Percentiles rank a stretch among this genome's conserved stretches.
Evolutionary conservation across 2,329 filamentous ascomycete genomes (phyloP).

Genomic region (Paecilomyces variotii): DNA sequence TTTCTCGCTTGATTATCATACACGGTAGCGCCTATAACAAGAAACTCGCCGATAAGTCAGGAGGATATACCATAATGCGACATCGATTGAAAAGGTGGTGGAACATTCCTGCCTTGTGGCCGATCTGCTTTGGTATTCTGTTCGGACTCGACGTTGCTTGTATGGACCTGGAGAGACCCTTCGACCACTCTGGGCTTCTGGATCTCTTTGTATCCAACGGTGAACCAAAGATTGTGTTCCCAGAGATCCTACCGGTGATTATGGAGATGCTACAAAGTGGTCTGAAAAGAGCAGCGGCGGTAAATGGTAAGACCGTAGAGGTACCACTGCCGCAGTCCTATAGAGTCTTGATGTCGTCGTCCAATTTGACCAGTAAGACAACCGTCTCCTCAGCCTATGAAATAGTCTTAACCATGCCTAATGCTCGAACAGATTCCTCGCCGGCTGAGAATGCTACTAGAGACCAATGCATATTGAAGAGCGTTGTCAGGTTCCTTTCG

Average conservation of each 20-base stretch:
- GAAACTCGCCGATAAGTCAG: slow-evolving; percentile 79
- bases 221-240: slow-evolving; percentile 59
- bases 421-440: slow-evolving; percentile 11
- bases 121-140: slow-evolving; percentile 76
- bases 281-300: slow-evolving; percentile 55
- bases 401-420: slow-evolving; percentile 11
- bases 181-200: slow-evolving; percentile 66
- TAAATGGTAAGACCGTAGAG: slow-evolving; percentile 54
- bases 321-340: slow-evolving; percentile 20
- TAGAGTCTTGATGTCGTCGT: slow-evolving; percentile 11
- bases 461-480: slow-evolving; percentile 61
- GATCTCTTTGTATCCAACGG: slow-evolving; percentile 58
- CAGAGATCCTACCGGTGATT: slow-evolving; percentile 72
- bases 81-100: slow-evolving; percentile 79
- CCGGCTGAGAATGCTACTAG: slow-evolving; percentile 38
- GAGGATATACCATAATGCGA: slow-evolving; percentile 80
- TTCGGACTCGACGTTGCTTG: slow-evolving; percentile 75
- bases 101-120: slow-evolving; percentile 78
- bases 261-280: slow-evolving; percentile 82
- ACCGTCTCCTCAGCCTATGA: not conserved
- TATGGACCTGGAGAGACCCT: slow-evolving; percentile 63
- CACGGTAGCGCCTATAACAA: slow-evolving; percentile 74
- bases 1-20: slow-evolving; percentile 73
- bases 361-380: slow-evolving; percentile 7
- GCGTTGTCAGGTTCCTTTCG: slow-evolving; percentile 68